Conservation (phyloP, 2,329 filamentous ascomycete species). For the Botrytis deweyae region DNA sequence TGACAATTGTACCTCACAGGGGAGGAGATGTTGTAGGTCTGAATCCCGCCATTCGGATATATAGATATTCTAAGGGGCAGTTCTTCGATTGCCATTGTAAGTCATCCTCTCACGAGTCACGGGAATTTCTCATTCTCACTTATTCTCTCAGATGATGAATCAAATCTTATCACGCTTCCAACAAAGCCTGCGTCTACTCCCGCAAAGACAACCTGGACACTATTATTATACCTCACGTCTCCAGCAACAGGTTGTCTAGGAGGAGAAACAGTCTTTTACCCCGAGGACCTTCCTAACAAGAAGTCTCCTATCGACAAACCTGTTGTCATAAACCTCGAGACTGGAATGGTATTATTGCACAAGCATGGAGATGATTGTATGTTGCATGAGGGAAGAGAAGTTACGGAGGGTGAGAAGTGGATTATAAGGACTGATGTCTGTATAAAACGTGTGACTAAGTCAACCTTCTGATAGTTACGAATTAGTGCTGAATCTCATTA, state of each 20-base stretch:
- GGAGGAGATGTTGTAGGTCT: constrained; percentile 80
- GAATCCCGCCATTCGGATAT: constrained; percentile 85
- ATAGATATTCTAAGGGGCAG: constrained; percentile 81
- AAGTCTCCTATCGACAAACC: constrained; percentile 54
- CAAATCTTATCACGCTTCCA: constrained; percentile 66
- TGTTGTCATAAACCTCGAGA: constrained; percentile 71
- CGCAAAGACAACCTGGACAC: constrained; percentile 83
- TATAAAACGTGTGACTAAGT: constrained; percentile 46
- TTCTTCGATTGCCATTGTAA: constrained; percentile 92
- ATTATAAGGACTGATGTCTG: constrained; percentile 82
- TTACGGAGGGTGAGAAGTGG: constrained; percentile 83
- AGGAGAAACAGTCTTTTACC: constrained; percentile 91
- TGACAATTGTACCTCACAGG: constrained; percentile 51
- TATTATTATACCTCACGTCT: constrained; percentile 83
- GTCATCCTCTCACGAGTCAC: constrained; percentile 40
- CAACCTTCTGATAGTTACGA: background rate
- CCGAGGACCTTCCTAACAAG: constrained; percentile 55
- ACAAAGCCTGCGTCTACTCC: constrained; percentile 44
- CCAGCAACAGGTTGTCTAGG: constrained; percentile 72
- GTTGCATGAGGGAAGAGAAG: constrained; percentile 83
- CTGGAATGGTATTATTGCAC: constrained; percentile 83
- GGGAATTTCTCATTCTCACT: constrained; percentile 19
- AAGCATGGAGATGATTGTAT: constrained; percentile 88
- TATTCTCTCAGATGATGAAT: constrained; percentile 72
- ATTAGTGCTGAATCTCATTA: background rate